Percentiles rank a stretch among this genome's conserved stretches.
phyloP scores from a whole-genome alignment of 192 early-diverging fungal species.

The Coemansia pectinata region DNA sequence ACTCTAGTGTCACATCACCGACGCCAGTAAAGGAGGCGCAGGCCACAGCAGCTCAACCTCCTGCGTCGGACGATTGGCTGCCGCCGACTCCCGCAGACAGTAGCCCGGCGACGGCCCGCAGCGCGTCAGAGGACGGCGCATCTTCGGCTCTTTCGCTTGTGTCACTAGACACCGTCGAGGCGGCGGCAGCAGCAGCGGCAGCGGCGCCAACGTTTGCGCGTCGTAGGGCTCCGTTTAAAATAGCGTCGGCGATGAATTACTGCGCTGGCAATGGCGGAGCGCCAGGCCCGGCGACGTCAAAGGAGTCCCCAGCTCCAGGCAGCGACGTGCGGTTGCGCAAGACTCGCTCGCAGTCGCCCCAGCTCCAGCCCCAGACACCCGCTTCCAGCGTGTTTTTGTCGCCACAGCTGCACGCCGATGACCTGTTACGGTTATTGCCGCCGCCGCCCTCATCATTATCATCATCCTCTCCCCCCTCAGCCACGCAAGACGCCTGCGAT shows the following conservation, averaged over 20 bases:
- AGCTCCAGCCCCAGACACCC: neutral
- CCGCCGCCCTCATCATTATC: neutral
- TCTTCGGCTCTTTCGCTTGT: neutral
- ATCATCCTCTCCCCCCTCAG: neutral
- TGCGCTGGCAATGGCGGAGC: neutral
- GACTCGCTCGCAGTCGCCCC: slow-evolving; percentile 25
- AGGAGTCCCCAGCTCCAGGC: neutral
- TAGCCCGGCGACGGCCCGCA: slow-evolving; percentile 15
- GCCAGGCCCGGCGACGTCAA: neutral
- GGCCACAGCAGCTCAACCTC: neutral
- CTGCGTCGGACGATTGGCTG: neutral
- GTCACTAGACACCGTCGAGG: neutral
- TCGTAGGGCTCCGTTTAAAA: slow-evolving; percentile 13
- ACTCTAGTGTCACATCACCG: neutral
- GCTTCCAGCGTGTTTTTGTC: neutral
- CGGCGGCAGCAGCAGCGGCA: neutral
- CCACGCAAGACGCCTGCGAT: neutral
- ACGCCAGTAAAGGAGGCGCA: slow-evolving; percentile 13
- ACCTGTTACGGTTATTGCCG: slow-evolving; percentile 4
- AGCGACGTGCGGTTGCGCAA: slow-evolving; percentile 9
- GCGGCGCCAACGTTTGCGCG: slow-evolving; percentile 2
- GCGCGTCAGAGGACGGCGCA: slow-evolving; percentile 15
- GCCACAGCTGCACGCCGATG: slow-evolving; percentile 20
- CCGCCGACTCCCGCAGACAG: slow-evolving; percentile 34
- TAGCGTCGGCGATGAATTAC: slow-evolving; percentile 8